These are phyloP conservation scores for Xylaria flabelliformis DNA, from an alignment of 495 filamentous ascomycete species.

Conservation along the genomic window DNA sequence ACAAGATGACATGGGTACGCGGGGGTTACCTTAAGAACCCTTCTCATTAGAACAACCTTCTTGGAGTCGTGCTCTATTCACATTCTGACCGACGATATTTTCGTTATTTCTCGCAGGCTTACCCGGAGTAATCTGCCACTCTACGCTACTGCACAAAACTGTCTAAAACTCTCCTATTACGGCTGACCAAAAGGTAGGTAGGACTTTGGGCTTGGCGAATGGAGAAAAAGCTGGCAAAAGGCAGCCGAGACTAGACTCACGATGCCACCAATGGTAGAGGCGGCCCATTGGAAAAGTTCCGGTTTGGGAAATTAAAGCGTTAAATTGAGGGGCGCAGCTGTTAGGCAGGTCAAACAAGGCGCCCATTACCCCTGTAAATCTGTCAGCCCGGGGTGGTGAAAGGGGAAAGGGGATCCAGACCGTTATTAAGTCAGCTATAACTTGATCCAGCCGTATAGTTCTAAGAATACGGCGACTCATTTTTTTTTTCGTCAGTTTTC, in stretches of 20 bases:
- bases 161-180: neutral
- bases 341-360: constrained; percentile 8
- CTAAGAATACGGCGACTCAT: too few species aligned
- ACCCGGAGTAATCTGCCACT: neutral
- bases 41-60: neutral
- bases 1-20: neutral
- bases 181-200: neutral
- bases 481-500: neutral
- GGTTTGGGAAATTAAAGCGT: constrained; percentile 21
- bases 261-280: neutral
- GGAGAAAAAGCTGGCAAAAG: constrained; percentile 1
- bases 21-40: neutral
- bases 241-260: neutral
- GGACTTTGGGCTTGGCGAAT: constrained; percentile 17
- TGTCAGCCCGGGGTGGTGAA: constrained; percentile 1
- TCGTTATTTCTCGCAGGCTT: neutral
- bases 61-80: neutral
- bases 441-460: neutral
- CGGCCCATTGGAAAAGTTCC: neutral
- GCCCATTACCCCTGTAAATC: neutral
- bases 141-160: neutral
- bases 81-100: neutral
- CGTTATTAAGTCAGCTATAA: neutral
- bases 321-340: constrained; percentile 22
- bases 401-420: neutral